phyloP scores from a whole-genome alignment of 768 basidiomycete species.

The Sistotremastrum niveocremeum region DNA sequence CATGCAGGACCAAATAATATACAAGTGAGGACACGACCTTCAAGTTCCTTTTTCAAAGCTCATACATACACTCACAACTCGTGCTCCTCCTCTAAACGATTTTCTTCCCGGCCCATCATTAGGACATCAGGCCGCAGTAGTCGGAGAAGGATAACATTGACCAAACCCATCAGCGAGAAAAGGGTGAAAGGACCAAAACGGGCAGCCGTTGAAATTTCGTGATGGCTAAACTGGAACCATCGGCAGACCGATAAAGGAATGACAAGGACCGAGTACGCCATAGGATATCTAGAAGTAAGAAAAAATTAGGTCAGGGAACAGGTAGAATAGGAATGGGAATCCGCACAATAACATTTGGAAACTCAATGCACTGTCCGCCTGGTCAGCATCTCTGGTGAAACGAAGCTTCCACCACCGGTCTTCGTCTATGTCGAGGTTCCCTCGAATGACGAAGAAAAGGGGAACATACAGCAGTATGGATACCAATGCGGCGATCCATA shows the following conservation, averaged over 20 bases:
- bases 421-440: conserved; percentile 20
- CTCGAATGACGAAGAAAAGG: conserved; percentile 24
- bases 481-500: conserved; percentile 26
- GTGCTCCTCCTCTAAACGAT: too few species aligned
- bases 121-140: conserved; percentile 21
- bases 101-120: conserved; percentile 12
- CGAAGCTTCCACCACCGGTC: conserved; percentile 22
- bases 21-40: too few species aligned
- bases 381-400: conserved; percentile 4
- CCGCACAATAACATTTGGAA: too few species aligned
- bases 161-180: conserved; percentile 26
- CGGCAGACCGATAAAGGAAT: conserved; percentile 28
- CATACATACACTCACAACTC: too few species aligned
- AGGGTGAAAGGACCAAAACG: conserved; percentile 20
- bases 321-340: too few species aligned
- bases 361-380: neutral
- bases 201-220: conserved; percentile 15
- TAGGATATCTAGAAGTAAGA: conserved; percentile 26
- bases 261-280: conserved; percentile 23
- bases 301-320: conserved; percentile 16
- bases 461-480: conserved; percentile 23
- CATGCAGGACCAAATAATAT: too few species aligned
- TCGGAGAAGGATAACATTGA: conserved; percentile 27
- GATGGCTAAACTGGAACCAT: conserved; percentile 20
- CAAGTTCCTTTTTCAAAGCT: too few species aligned